phyloP scores from a whole-genome alignment of 306 rosid genomes.

The Cyamopsis tetragonoloba region DNA sequence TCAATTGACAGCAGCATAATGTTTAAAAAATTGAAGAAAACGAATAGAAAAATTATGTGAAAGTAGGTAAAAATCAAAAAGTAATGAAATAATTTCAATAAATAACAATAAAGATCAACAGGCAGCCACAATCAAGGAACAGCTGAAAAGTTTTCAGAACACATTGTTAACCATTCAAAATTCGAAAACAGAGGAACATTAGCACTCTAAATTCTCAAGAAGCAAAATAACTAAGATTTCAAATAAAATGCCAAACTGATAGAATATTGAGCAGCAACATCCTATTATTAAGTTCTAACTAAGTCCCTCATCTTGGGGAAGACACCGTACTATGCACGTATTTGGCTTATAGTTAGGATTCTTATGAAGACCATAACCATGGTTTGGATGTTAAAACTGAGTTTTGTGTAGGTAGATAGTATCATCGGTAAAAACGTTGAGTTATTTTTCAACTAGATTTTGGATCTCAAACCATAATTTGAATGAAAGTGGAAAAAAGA shows the following conservation, averaged over 20 bases:
- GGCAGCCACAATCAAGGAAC: constrained; percentile 5
- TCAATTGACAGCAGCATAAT: neutral
- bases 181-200: neutral
- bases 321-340: too few relatives aligned
- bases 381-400: too few relatives aligned
- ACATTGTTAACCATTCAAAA: neutral
- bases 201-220: neutral
- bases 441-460: too few relatives aligned
- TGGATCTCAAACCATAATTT: too few relatives aligned
- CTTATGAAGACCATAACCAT: too few relatives aligned
- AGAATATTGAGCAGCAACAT: neutral
- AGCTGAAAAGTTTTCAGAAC: neutral
- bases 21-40: neutral
- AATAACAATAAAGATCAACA: too few relatives aligned
- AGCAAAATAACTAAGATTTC: neutral
- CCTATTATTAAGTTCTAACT: neutral
- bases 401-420: too few relatives aligned
- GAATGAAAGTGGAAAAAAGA: too few relatives aligned
- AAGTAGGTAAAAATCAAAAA: neutral
- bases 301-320: too few relatives aligned
- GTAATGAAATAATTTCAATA: neutral
- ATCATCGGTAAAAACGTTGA: too few relatives aligned
- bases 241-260: too few relatives aligned
- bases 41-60: neutral
- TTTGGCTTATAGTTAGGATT: too few relatives aligned